Evolutionary conservation across 1,139 yeast species (phyloP), one percentile per base, ranked within the genome.

Genomic region (Sugiyamaella xylanicola): DNA sequence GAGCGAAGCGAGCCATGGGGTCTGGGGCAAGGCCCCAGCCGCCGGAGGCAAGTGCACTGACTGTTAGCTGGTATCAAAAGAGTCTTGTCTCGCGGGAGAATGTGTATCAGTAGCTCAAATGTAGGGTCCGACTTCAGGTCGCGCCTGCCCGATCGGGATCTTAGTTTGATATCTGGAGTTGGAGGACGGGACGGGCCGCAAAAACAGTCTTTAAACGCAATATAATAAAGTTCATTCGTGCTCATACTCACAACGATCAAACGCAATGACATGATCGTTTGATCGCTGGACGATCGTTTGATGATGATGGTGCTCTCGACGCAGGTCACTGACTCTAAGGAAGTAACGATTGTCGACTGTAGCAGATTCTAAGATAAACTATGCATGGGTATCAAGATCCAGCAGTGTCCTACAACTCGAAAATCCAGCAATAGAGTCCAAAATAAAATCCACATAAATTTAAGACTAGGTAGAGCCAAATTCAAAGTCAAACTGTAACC

Each of bases 221-320:
- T 8, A 8, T 32, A n/a, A 8, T 32, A 32, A n/a, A 32, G 37
- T 32, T 32, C 37, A 32, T 32, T 32, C 37, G 37, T 4, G 37
- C 37, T 13, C 37, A 32, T 7, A 32, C 4, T 32, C 15, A 32
- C 37, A 32, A 15, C 37, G 37, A 32, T 32, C 37, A 32, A 32
- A 32, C 37, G 37, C 37, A 32, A 32, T n/a, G 37, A 32, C 37
- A 32, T 32, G 37, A 32, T 32, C 37, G 37, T 32, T 32, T 32
- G 37, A 32, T 32, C 37, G 37, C 37, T 32, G 37, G 37, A n/a
- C 8, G 37, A 32, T 32, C 37, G 37, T 32, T 32, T 32, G 37
- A 32, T 32, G 37, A 8, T n/a, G 15, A 32, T 25, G 5, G 32
- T 32, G 29, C 29, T 25, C 29, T 13, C 8, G 37, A 32, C 37